Evolutionary conservation across 495 filamentous ascomycete species (phyloP).

Genomic region (Annulohypoxylon maeteangense): DNA sequence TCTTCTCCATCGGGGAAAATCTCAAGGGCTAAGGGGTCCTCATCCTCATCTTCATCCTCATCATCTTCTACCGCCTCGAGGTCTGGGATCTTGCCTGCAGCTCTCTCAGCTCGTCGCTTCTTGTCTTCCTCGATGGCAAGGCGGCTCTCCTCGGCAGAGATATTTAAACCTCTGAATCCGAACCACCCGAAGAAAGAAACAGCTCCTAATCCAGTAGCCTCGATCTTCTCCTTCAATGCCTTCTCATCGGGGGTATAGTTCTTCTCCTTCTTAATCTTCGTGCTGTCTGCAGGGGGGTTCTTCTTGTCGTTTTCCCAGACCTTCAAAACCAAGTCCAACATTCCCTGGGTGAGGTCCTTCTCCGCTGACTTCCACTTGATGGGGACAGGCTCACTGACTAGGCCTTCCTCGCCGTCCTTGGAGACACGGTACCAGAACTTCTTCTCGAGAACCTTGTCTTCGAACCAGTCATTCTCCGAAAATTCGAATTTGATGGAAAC

Average conservation of each 20-base stretch:
- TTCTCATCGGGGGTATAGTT: slow-evolving; percentile 61
- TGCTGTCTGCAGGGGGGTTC: slow-evolving; percentile 47
- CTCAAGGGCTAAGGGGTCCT: slow-evolving; percentile 68
- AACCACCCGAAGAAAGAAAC: slow-evolving; percentile 91
- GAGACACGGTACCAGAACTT: slow-evolving; percentile 82
- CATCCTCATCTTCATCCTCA: slow-evolving; percentile 63
- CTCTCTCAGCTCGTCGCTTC: slow-evolving; percentile 66
- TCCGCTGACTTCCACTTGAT: slow-evolving; percentile 85
- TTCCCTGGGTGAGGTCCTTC: slow-evolving; percentile 82
- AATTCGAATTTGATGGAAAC: slow-evolving; percentile 71
- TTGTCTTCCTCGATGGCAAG: slow-evolving; percentile 66
- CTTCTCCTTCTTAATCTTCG: slow-evolving; percentile 58
- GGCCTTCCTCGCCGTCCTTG: slow-evolving; percentile 72
- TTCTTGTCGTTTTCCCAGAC: slow-evolving; percentile 71
- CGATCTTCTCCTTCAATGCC: slow-evolving; percentile 64
- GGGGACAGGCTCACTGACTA: slow-evolving; percentile 84
- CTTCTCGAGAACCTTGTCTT: slow-evolving; percentile 81
- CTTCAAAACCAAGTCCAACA: slow-evolving; percentile 75
- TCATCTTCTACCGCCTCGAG: slow-evolving; percentile 64
- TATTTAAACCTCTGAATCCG: slow-evolving; percentile 72
- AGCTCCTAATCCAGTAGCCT: slow-evolving; percentile 64
- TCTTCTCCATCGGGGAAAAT: slow-evolving; percentile 85
- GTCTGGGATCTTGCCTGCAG: slow-evolving; percentile 64
- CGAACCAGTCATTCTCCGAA: slow-evolving; percentile 76
- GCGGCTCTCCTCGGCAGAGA: slow-evolving; percentile 76